These are phyloP conservation scores for Apiotrichum porosum DNA, from an alignment of 1,284 basidiomycete genomes.

Conservation along the genomic window DNA sequence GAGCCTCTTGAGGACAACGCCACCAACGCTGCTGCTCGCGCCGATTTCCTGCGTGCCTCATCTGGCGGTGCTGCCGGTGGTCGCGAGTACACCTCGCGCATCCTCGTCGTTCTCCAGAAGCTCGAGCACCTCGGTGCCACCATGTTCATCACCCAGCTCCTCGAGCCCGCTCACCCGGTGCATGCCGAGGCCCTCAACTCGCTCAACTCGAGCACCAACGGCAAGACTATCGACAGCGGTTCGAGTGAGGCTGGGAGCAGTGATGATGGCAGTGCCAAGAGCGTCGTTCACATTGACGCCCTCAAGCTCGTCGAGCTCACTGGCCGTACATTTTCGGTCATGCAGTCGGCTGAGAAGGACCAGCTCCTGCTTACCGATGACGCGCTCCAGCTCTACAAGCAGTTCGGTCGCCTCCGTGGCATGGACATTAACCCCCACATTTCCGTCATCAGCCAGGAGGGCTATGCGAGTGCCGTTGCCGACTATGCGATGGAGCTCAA, in stretches of 20 bases:
- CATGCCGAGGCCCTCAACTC: slow-evolving; percentile 55
- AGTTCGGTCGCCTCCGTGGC: slow-evolving; percentile 68
- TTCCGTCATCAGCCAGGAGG: slow-evolving; percentile 64
- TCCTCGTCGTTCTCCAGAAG: slow-evolving; percentile 84
- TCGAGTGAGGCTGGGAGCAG: slow-evolving; percentile 3
- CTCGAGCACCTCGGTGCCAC: slow-evolving; percentile 70
- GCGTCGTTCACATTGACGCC: slow-evolving; percentile 55
- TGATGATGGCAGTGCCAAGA: not conserved
- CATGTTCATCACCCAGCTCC: slow-evolving; percentile 54
- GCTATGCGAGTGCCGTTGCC: slow-evolving; percentile 65
- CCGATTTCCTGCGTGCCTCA: slow-evolving; percentile 4
- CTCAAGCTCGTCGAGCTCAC: slow-evolving; percentile 85
- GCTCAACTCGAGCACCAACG: slow-evolving; percentile 3
- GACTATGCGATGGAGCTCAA: slow-evolving; percentile 58
- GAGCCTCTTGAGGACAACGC: slow-evolving; percentile 17
- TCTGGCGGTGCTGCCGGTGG: slow-evolving; percentile 30
- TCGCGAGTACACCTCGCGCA: slow-evolving; percentile 43
- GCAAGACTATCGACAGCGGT: slow-evolving; percentile 4
- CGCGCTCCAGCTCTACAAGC: slow-evolving; percentile 68
- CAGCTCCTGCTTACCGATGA: slow-evolving; percentile 69
- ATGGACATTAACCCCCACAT: slow-evolving; percentile 60
- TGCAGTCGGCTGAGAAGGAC: slow-evolving; percentile 69
- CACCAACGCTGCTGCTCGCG: slow-evolving; percentile 23
- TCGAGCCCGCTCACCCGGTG: slow-evolving; percentile 47
- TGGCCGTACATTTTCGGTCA: slow-evolving; percentile 76